Evolutionary conservation across 257 asterid genomes (phyloP), one percentile per base, ranked within the genome.

Genomic region (Oldenlandia corymbosa): DNA sequence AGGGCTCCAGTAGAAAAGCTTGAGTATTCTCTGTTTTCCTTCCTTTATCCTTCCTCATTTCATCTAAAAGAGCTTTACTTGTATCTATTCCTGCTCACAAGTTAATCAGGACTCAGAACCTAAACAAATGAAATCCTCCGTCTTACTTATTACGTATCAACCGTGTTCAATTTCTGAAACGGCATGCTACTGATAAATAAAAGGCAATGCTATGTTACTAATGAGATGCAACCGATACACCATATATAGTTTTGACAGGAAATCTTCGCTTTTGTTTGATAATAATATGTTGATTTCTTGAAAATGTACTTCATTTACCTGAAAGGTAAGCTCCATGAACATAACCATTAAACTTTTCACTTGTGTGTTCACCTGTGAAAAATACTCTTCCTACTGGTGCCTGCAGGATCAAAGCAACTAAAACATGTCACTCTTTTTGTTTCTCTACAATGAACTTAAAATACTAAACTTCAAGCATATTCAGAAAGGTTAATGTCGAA

Each of bases 311-410:
- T 64, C 69, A 66, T 4, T 43, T 37, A 88, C 98, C 98, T 73
- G 98, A 85, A 64, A 91, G 87, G 76, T 91, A 88, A 48, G 88
- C 96, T 70, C 96, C 98, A 36, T 91, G 98, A 64, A 91, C 98
- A 23, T 84, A 91, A 72, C 95, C 98, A 41, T 73, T 88, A 55
- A 88, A 91, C 36, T 88, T 86, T 54, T 86, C 86, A 36, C 94
- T 91, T 6, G 98, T 91, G 65, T 91, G 96, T 60, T 91, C 98
- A 16, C 98, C 98, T 0, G 95, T 86, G 88, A 88, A 91, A 71
- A 80, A 86, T 62, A 91, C 68, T 31, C 92, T 79, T 49, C 98
- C 98, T 0, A 88, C 92, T 0, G 95, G 95, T 48, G 91, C 94
- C 98, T 91, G 54, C 32, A 56, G 55, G 46, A n/a, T 37, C 10